phyloP scores from a whole-genome alignment of 2,329 filamentous ascomycete genomes.

The Botryosphaeria dothidea region DNA sequence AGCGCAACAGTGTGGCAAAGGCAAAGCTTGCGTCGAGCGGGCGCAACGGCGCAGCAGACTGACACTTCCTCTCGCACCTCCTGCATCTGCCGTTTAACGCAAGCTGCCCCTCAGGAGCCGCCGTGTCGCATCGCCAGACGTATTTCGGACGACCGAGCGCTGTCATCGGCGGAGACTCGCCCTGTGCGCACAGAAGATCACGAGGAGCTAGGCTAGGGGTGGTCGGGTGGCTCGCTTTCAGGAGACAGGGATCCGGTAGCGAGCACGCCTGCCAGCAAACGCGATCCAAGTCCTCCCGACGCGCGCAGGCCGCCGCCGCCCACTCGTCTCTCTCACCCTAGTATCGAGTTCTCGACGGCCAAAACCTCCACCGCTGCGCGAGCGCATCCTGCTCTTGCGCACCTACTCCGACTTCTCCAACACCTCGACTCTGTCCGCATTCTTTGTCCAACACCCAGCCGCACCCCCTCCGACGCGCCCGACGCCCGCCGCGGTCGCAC shows the following conservation, averaged over 20 bases:
- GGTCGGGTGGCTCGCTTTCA: constrained; percentile 1
- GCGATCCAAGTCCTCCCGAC: constrained; percentile 11
- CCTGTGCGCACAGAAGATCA: constrained; percentile 3
- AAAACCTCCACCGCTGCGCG: constrained; percentile 8
- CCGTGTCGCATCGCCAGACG: constrained; percentile 15
- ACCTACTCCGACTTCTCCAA: neutral
- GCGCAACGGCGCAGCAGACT: neutral
- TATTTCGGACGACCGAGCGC: neutral
- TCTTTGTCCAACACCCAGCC: constrained; percentile 12
- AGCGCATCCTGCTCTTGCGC: constrained; percentile 1
- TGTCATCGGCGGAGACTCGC: constrained; percentile 1
- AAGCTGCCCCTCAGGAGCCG: constrained; percentile 19
- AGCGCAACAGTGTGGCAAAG: neutral
- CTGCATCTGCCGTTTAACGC: neutral
- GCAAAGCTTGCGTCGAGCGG: neutral
- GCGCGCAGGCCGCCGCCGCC: constrained; percentile 2
- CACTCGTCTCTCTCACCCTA: constrained; percentile 8
- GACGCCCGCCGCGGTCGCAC: constrained; percentile 3
- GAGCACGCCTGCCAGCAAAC: constrained; percentile 14
- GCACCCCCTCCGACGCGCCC: constrained; percentile 5
- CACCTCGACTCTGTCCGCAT: constrained; percentile 11
- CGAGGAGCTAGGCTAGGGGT: neutral
- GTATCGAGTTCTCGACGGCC: constrained; percentile 7
- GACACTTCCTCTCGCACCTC: neutral
- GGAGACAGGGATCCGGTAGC: constrained; percentile 3